Evolutionary conservation across 305 asterid species (phyloP).

Genomic region (Solanum hybrid): DNA sequence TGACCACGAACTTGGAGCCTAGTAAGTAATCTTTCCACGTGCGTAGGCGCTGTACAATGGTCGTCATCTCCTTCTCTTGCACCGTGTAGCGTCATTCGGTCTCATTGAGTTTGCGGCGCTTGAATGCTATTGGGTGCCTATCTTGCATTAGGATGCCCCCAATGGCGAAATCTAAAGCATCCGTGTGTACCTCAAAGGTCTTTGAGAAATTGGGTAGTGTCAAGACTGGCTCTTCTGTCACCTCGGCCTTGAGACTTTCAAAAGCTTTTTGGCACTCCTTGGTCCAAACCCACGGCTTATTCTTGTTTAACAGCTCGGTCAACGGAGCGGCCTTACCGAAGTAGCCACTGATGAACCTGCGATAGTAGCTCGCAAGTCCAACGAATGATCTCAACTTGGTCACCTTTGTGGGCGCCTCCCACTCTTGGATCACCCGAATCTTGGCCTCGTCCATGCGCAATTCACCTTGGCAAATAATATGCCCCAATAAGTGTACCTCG

Average conservation of each 20-base stretch:
- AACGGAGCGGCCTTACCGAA: too few species aligned
- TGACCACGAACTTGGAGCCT: neutral
- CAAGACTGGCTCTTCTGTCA: neutral
- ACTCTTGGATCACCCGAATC: too few species aligned
- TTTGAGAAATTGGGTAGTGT: neutral
- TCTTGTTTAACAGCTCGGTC: too few species aligned
- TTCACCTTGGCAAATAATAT: neutral
- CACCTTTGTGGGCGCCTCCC: neutral
- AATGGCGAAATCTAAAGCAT: neutral
- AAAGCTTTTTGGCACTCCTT: too few species aligned
- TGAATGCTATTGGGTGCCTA: neutral
- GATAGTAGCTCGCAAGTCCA: too few species aligned
- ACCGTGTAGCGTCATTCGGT: neutral
- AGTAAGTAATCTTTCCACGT: too few species aligned
- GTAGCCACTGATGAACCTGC: too few species aligned
- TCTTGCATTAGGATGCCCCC: neutral
- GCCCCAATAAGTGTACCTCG: neutral
- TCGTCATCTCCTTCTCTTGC: neutral
- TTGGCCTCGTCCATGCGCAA: neutral
- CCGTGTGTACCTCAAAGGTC: neutral
- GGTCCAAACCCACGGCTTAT: too few species aligned
- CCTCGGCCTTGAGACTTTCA: too few species aligned
- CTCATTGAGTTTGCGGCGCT: neutral
- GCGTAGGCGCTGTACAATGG: neutral
- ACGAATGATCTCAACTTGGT: too few species aligned